Evolutionary conservation across 1,139 yeast genomes (phyloP).

Genomic region (Trichomonascaceae sp.): DNA sequence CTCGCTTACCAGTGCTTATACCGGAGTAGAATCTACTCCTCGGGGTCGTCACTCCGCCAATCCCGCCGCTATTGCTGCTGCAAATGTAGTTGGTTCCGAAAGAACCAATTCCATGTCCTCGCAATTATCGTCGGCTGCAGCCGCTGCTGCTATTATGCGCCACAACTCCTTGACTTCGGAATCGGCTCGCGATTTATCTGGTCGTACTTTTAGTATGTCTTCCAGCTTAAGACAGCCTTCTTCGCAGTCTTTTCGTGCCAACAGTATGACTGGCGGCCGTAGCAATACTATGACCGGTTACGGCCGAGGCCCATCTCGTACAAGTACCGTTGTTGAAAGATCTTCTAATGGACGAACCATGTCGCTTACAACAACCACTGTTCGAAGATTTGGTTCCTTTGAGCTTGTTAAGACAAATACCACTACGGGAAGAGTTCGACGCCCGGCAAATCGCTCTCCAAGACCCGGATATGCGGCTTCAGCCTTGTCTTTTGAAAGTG

Average conservation of each 20-base stretch:
- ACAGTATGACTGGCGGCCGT: neutral
- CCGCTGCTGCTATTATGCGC: constrained; percentile 34
- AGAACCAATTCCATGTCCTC: constrained; percentile 15
- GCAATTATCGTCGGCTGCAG: constrained; percentile 28
- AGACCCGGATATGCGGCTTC: constrained; percentile 24
- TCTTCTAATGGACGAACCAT: constrained; percentile 31
- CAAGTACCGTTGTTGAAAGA: constrained; percentile 15
- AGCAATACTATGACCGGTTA: neutral
- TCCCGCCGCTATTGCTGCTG: constrained; percentile 41
- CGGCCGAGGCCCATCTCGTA: constrained; percentile 1
- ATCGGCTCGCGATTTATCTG: constrained; percentile 18
- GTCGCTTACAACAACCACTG: constrained; percentile 36
- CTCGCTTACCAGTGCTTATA: constrained; percentile 27
- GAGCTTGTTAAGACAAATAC: constrained; percentile 33
- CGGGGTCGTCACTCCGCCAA: constrained; percentile 23
- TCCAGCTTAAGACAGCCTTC: neutral
- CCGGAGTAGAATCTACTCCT: constrained; percentile 25
- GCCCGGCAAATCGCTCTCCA: constrained; percentile 11
- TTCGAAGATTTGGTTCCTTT: constrained; percentile 34
- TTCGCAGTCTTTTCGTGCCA: neutral
- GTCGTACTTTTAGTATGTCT: neutral
- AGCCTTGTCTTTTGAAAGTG: constrained; percentile 29
- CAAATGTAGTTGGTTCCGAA: constrained; percentile 31
- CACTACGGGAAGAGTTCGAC: constrained; percentile 13
- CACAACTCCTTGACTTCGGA: constrained; percentile 29